Percentiles rank a stretch among this genome's conserved stretches.
These are phyloP conservation scores for Beauveria brongniartii DNA, from an alignment of 2,329 filamentous ascomycete genomes.

Conservation along the genomic window DNA sequence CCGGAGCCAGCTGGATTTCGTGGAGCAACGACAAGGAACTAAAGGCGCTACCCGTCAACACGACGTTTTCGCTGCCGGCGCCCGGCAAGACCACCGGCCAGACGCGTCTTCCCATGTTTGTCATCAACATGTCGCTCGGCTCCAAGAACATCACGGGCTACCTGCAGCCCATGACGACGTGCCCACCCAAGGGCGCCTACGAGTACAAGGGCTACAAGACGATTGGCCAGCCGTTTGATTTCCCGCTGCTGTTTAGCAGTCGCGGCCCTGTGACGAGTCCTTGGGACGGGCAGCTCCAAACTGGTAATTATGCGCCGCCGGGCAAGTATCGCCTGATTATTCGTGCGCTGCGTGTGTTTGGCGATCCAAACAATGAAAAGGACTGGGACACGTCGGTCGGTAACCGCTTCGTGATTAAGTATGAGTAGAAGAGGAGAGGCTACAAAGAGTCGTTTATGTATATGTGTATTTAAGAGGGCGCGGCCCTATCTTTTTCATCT, in stretches of 20 bases:
- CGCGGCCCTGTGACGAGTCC: slow-evolving; percentile 18
- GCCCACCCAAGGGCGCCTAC: slow-evolving; percentile 20
- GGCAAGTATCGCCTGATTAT: slow-evolving; percentile 43
- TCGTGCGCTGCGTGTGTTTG: slow-evolving; percentile 43
- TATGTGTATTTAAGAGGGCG: neutral
- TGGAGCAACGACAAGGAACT: slow-evolving; percentile 25
- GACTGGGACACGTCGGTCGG: slow-evolving; percentile 41
- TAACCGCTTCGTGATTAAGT: slow-evolving; percentile 36
- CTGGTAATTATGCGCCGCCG: slow-evolving; percentile 38
- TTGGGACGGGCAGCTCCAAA: slow-evolving; percentile 40
- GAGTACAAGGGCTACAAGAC: slow-evolving; percentile 31
- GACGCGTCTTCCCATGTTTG: slow-evolving; percentile 30
- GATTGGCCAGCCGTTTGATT: slow-evolving; percentile 34
- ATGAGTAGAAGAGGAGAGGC: slow-evolving; percentile 17
- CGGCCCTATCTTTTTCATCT: neutral
- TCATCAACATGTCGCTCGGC: slow-evolving; percentile 36
- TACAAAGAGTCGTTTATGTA: neutral
- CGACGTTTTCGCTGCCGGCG: slow-evolving; percentile 33
- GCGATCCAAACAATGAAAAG: slow-evolving; percentile 31
- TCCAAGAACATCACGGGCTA: slow-evolving; percentile 35
- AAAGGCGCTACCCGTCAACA: slow-evolving; percentile 23
- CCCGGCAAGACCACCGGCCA: slow-evolving; percentile 26
- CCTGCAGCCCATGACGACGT: slow-evolving; percentile 31
- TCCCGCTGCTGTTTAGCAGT: slow-evolving; percentile 28
- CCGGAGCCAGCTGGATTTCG: slow-evolving; percentile 26